A percentile compares a stretch with the other conserved stretches of the same genome.
phyloP scores from a whole-genome alignment of 306 rosid species.

The Canavalia ensiformis region DNA sequence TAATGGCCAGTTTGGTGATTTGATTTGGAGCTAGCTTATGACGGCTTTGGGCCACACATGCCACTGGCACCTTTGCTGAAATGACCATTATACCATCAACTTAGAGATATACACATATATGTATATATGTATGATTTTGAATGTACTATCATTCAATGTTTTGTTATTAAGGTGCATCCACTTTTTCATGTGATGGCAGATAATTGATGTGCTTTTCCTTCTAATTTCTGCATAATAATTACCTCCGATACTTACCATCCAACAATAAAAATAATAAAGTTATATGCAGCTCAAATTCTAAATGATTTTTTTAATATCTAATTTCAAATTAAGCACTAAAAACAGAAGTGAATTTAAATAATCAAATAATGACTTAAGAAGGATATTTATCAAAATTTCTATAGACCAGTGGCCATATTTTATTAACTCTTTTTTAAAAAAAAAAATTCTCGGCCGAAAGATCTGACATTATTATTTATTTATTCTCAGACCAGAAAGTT shows the following conservation, averaged over 20 bases:
- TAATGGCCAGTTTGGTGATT: constrained; percentile 52
- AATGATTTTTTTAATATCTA: background rate
- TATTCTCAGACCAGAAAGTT: background rate
- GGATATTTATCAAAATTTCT: background rate
- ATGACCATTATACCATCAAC: constrained; percentile 49
- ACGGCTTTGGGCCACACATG: constrained; percentile 39
- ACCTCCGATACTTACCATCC: background rate
- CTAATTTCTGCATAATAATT: background rate
- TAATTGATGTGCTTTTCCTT: background rate
- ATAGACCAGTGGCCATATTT: background rate
- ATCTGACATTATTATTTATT: background rate
- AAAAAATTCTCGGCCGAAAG: constrained; percentile 25
- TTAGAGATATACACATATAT: background rate
- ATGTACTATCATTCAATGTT: background rate
- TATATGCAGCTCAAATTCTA: background rate
- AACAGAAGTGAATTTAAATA: background rate
- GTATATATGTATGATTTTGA: background rate
- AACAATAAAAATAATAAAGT: background rate
- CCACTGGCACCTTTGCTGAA: background rate
- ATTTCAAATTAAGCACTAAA: background rate
- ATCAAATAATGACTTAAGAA: background rate
- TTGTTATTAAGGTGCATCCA: background rate
- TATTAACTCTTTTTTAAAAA: background rate
- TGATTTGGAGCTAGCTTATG: constrained; percentile 30
- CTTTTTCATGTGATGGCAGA: background rate